A percentile compares a stretch with the other conserved stretches of the same genome.
Conservation (phyloP, 768 basidiomycete genomes). For the Podaxis rugospora region DNA sequence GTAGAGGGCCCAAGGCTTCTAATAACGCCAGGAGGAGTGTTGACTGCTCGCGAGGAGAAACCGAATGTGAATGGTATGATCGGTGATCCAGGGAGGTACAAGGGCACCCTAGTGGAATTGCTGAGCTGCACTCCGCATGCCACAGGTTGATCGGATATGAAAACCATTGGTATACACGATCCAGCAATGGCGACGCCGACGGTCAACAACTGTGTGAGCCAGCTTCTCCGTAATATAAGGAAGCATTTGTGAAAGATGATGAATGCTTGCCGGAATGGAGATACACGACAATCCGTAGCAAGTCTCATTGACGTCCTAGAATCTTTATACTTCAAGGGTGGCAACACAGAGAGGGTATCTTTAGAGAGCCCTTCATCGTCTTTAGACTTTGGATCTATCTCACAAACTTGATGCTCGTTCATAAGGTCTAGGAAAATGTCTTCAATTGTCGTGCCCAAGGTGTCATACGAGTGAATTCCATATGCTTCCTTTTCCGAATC, state of each 20-base stretch:
- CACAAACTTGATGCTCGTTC: slow-evolving; percentile 33
- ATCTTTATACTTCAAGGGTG: slow-evolving; percentile 17
- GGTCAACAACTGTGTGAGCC: slow-evolving; percentile 58
- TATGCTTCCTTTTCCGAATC: slow-evolving; percentile 37
- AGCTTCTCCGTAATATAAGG: slow-evolving; percentile 60
- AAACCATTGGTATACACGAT: slow-evolving; percentile 63
- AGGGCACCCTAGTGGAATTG: slow-evolving; percentile 32
- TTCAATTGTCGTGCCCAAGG: slow-evolving; percentile 73
- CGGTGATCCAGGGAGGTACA: slow-evolving; percentile 54
- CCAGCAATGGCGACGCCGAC: slow-evolving; percentile 56
- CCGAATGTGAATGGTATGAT: slow-evolving; percentile 27
- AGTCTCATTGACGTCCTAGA: slow-evolving; percentile 30
- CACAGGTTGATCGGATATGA: slow-evolving; percentile 46
- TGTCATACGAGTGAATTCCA: slow-evolving; percentile 52
- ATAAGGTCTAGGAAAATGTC: slow-evolving; percentile 78
- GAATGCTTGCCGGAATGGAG: slow-evolving; percentile 59
- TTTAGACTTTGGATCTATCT: slow-evolving; percentile 15
- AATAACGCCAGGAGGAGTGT: slow-evolving; percentile 54
- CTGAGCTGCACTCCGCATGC: slow-evolving; percentile 43
- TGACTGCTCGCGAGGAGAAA: slow-evolving; percentile 33
- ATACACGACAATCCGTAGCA: slow-evolving; percentile 46
- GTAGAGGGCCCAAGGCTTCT: slow-evolving; percentile 40
- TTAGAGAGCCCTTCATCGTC: slow-evolving; percentile 16
- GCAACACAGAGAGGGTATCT: slow-evolving; percentile 16
- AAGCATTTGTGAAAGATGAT: slow-evolving; percentile 73